Evolutionary conservation across 2,329 filamentous ascomycete species (phyloP), one percentile per base, ranked within the genome.

Genomic region (Epichloe aotearoae): DNA sequence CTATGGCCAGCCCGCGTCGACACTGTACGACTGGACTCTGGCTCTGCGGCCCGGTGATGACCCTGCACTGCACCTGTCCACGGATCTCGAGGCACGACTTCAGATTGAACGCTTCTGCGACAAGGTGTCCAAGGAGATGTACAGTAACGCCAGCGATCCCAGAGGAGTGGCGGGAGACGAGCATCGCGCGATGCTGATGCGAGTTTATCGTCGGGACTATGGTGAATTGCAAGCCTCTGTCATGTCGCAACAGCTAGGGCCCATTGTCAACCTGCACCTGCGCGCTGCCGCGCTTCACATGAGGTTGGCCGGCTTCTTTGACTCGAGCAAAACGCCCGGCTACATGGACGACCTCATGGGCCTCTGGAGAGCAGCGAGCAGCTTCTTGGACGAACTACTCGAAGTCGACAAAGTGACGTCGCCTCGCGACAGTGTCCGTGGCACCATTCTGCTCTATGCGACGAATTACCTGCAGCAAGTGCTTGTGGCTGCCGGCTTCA

Each of bases 401-500:
- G 74, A 76, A 56, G 73, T 76, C 37, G 69, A 74, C 46, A 74
- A 75, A 54, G 66, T 68, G 12, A 69, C 68, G 3, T 73, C 72
- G 11, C 68, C 70, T 2, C 67, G 68, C 39, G 72, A 75, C 34
- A 65, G 67, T 46, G 69, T 66, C 37, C 67, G 68, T 49, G 73
- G 77, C 7, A 73, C 75, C 46, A 75, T 84, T 47, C 69, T 88
- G 30, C 75, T 76, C 47, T 83, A 85, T 59, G 77, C 81, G 26
- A 83, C 79, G 56, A 88, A 84, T 62, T 90, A 90, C 64, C 79
- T 91, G 49, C 82, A 88, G 62, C 86, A 91, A 65, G 90, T 91
- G 83, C 79, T 89, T 51, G 80, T 90, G n/a, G 86, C 86, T 2
- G 85, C 83, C 5, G 82, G 83, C 3, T 89, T 89, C 59, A 82